Evolutionary conservation across 305 asterid species (phyloP).

Genomic region (Solanum chacoense): DNA sequence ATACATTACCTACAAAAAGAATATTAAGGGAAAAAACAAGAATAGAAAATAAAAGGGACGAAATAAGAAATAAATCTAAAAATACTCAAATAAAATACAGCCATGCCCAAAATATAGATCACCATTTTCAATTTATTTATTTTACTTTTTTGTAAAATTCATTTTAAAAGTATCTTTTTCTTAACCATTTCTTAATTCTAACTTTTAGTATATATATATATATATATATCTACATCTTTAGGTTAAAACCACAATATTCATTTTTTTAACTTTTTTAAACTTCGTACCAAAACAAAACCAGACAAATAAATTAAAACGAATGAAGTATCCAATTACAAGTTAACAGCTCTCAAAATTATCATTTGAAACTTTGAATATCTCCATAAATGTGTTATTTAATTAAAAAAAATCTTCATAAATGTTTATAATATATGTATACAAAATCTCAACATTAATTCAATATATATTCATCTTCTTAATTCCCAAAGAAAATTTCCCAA

Average conservation of each 20-base stretch:
- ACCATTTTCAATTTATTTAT: not conserved
- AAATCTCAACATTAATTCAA: not conserved
- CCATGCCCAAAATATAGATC: not conserved
- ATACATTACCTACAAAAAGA: not conserved
- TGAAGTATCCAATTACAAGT: not conserved
- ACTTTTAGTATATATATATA: not conserved
- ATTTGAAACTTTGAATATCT: not conserved
- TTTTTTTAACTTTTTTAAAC: not conserved
- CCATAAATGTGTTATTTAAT: not conserved
- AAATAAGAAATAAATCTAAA: not conserved
- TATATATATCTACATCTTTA: not conserved
- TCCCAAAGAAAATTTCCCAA: not conserved
- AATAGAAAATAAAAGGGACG: not conserved
- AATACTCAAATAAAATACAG: not conserved
- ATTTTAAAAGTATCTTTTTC: no score
- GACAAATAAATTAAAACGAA: not conserved
- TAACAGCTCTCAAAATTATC: not conserved
- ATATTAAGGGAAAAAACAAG: not conserved
- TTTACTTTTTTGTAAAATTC: not conserved
- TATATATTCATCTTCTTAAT: not conserved
- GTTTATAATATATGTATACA: not conserved
- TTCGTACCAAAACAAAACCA: not conserved
- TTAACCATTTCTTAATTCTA: not conserved
- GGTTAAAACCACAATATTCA: not conserved
- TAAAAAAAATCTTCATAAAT: not conserved